Evolutionary conservation across 345 rosid genomes (phyloP), one percentile per base, ranked within the genome.

Genomic region (Corymbia maculata): DNA sequence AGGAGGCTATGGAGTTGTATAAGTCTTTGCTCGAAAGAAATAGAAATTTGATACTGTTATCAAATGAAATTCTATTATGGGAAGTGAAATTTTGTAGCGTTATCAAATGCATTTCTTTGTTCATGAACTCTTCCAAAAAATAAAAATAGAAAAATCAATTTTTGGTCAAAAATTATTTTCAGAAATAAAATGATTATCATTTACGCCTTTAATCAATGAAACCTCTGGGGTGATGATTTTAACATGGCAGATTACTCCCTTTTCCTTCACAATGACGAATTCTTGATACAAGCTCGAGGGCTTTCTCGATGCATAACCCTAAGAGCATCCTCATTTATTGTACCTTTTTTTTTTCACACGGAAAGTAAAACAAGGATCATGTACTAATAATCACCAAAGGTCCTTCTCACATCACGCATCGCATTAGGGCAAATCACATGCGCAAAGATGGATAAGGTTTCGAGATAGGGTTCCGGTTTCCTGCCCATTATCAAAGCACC

Each of bases 1-100:
- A 92, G 92, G 98, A 95, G 88, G 96, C 95, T 3, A 92, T 95
- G 95, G 96, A 97, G 89, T 94, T 95, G 12, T 97, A 95, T 75
- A 93, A 88, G 93, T 96, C 98, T 1, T 93, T 92, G 92, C 89
- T 95, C 89, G 97, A 93, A 55, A 22, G 11, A 22, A 55, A 55
- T 9, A 55, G 28, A 55, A 9, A 9, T 55, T 55, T 55, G 0
- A 55, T 21, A 5, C 22, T 0, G 6, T 55, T 55, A 55, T 8
- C 22, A 55, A 55, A 22, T 0, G 5, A 22, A 8, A 19, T 55
- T 21, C 22, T 22, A 5, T 55, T 55, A 0, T 0, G 1, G 2
- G 0, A 55, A 55, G 0, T 0, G 12, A 55, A 55, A 3, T 9
- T 55, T 55, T 9, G 28, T 55, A 0, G 22, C 3, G 2, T 55